A percentile compares a stretch with the other conserved stretches of the same genome.
These are phyloP conservation scores for Hanseniaspora clermontiae DNA, from an alignment of 805 yeast species.

Conservation along the genomic window DNA sequence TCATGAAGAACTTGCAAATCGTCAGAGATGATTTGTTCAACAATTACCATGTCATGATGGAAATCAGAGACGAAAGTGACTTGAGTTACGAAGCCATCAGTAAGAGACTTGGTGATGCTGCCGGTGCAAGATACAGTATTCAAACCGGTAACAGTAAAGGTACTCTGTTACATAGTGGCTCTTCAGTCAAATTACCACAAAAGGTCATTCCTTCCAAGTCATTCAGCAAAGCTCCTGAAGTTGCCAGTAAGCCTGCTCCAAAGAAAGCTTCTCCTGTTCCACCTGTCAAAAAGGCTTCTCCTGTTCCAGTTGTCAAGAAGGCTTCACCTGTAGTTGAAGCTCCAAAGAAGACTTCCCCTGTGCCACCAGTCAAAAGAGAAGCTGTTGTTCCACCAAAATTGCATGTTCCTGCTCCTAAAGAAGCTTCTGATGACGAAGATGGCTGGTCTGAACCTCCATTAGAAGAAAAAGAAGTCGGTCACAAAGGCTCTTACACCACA, in stretches of 20 bases:
- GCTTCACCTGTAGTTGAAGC: constrained; percentile 8
- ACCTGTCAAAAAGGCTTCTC: constrained; percentile 20
- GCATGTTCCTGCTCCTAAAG: background rate
- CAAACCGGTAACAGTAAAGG: constrained; percentile 27
- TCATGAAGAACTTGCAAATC: constrained; percentile 65
- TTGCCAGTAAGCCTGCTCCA: constrained; percentile 18
- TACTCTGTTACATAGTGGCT: constrained; percentile 5
- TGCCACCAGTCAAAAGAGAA: constrained; percentile 12
- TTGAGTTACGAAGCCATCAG: constrained; percentile 66
- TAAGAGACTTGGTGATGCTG: constrained; percentile 70
- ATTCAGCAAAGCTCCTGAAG: constrained; percentile 11
- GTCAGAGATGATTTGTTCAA: constrained; percentile 49
- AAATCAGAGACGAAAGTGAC: constrained; percentile 91
- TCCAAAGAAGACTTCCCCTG: background rate
- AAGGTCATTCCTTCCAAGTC: constrained; percentile 6
- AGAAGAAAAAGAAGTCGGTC: constrained; percentile 37
- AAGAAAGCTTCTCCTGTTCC: constrained; percentile 20
- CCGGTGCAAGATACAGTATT: constrained; percentile 87
- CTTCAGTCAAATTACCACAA: constrained; percentile 1
- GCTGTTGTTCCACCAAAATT: constrained; percentile 14
- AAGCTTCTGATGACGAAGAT: constrained; percentile 26
- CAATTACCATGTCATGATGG: constrained; percentile 90
- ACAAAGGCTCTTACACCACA: constrained; percentile 31
- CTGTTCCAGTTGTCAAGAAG: constrained; percentile 17
- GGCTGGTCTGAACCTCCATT: constrained; percentile 38